phyloP scores from a whole-genome alignment of 768 basidiomycete species.

The Suillus clintonianus region DNA sequence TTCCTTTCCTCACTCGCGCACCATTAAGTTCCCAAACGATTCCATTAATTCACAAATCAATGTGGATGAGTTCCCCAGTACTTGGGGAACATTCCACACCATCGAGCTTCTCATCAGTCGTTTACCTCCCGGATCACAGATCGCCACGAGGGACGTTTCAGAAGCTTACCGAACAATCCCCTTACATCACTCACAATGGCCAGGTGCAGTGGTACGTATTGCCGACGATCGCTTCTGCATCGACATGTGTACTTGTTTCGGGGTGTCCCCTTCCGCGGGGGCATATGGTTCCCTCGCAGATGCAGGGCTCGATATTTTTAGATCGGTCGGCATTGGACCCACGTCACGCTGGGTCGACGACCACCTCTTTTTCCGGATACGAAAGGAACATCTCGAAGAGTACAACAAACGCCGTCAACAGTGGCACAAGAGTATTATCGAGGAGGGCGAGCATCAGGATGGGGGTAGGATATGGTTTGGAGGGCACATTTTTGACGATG shows the following conservation, averaged over 20 bases:
- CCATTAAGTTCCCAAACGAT: neutral
- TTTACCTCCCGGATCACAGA: conserved; percentile 35
- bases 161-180: conserved; percentile 37
- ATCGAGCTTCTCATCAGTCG: conserved; percentile 24
- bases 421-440: neutral
- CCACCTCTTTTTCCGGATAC: conserved; percentile 10
- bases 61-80: conserved; percentile 37
- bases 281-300: conserved; percentile 9
- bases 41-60: conserved; percentile 38
- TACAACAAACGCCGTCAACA: neutral
- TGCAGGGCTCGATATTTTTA: conserved; percentile 6
- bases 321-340: neutral
- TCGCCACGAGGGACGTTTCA: conserved; percentile 30
- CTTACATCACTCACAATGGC: conserved; percentile 29
- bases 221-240: neutral
- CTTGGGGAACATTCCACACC: conserved; percentile 44
- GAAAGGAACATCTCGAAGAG: neutral
- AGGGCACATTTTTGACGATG: conserved; percentile 21
- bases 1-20: conserved; percentile 25
- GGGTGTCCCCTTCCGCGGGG: conserved; percentile 4
- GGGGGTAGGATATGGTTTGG: conserved; percentile 28
- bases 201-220: conserved; percentile 10
- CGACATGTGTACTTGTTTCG: conserved; percentile 13
- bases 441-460: neutral
- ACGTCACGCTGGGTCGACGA: conserved; percentile 2